A percentile compares a stretch with the other conserved stretches of the same genome.
These are phyloP conservation scores for Saksenaea oblongispora DNA, from an alignment of 371 early-diverging fungal genomes.

Conservation along the genomic window DNA sequence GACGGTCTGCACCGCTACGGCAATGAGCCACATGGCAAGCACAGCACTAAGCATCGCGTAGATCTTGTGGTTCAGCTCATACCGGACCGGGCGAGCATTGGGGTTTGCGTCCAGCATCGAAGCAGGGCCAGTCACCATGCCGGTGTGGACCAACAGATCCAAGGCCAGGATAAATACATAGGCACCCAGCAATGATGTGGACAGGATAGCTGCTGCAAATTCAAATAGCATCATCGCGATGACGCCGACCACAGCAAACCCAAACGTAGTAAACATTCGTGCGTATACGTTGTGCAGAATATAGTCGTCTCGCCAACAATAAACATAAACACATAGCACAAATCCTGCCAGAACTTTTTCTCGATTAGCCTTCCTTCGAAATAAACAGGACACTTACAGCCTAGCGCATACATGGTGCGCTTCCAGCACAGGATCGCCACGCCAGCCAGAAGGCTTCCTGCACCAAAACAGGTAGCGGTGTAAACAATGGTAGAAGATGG, in stretches of 20 bases:
- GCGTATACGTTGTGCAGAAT: conserved; percentile 29
- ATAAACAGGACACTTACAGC: conserved; percentile 6
- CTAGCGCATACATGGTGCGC: conserved; percentile 19
- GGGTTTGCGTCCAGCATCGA: conserved; percentile 23
- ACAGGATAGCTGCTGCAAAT: conserved; percentile 21
- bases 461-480: conserved; percentile 17
- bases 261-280: conserved; percentile 19
- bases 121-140: conserved; percentile 15
- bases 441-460: conserved; percentile 17
- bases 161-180: conserved; percentile 29
- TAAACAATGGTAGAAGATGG: conserved; percentile 19
- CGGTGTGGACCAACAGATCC: conserved; percentile 26
- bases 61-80: conserved; percentile 13
- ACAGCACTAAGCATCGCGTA: conserved; percentile 29
- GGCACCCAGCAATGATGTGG: conserved; percentile 31
- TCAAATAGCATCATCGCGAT: conserved; percentile 18
- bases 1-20: conserved; percentile 14
- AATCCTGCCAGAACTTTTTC: conserved; percentile 23
- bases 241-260: conserved; percentile 9
- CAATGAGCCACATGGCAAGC: conserved; percentile 18
- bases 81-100: conserved; percentile 1
- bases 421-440: conserved; percentile 16
- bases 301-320: conserved; percentile 37
- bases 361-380: neutral
- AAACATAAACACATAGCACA: conserved; percentile 33